Conservation (phyloP, 768 basidiomycete genomes). For the Tricholoma bakamatsutake region DNA sequence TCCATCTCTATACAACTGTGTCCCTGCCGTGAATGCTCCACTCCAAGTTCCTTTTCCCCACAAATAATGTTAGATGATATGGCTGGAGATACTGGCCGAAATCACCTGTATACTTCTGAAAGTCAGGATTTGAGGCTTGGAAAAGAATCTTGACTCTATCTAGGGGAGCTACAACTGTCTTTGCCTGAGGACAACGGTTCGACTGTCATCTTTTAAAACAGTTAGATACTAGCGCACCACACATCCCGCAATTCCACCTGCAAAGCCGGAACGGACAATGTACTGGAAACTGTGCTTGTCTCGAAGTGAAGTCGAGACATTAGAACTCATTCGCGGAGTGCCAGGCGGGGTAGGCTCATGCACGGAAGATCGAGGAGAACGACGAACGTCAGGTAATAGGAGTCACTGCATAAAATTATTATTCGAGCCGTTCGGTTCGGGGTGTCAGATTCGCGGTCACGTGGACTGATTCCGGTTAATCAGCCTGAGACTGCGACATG, state of each 20-base stretch:
- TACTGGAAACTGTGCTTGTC: constrained; percentile 54
- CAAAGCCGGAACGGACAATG: constrained; percentile 78
- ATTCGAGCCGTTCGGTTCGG: constrained; percentile 1
- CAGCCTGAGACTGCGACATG: too few relatives aligned
- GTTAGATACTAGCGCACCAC: constrained; percentile 52
- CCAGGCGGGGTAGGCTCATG: constrained; percentile 21
- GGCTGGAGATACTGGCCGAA: constrained; percentile 21
- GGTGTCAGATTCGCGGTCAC: neutral
- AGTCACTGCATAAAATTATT: neutral
- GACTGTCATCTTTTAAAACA: neutral
- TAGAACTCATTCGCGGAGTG: constrained; percentile 47
- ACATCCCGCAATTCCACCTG: constrained; percentile 92
- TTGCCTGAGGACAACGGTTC: constrained; percentile 51
- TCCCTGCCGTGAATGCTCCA: constrained; percentile 75
- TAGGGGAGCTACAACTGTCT: constrained; percentile 91
- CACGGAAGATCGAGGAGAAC: constrained; percentile 14
- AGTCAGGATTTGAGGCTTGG: constrained; percentile 95
- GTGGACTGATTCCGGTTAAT: too few relatives aligned
- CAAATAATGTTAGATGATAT: neutral
- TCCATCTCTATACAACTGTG: constrained; percentile 57
- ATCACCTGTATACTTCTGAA: constrained; percentile 86
- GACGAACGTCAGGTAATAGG: neutral
- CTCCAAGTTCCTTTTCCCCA: constrained; percentile 68
- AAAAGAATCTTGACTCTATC: constrained; percentile 99
- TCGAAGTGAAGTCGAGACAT: constrained; percentile 40